phyloP scores from a whole-genome alignment of 148 eudicot genomes.

The Rhododendron henanense region DNA sequence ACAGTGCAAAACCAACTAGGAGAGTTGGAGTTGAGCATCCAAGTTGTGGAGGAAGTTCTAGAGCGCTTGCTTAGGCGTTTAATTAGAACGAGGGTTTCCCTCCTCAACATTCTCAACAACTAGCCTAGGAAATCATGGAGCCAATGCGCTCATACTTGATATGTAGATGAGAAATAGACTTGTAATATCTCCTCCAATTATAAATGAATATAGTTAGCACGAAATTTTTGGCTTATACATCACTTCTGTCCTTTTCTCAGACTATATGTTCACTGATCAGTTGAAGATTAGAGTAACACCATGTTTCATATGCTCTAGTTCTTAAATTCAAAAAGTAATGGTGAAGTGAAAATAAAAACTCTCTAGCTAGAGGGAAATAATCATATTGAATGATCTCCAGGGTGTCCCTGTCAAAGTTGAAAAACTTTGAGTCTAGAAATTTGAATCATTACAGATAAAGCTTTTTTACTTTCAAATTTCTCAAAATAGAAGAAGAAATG shows the following conservation, averaged over 20 bases:
- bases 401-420: not conserved
- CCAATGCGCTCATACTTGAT: not conserved
- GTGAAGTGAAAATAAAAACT: not conserved
- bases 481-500: not conserved
- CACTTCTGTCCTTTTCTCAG: not conserved
- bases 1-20: slow-evolving; percentile 8
- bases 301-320: not conserved
- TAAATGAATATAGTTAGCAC: not conserved
- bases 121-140: not conserved
- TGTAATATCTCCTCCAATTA: not conserved
- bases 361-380: not conserved
- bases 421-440: not conserved
- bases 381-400: not conserved
- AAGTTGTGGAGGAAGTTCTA: slow-evolving; percentile 21
- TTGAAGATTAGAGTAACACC: not conserved
- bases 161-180: not conserved
- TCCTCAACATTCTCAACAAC: slow-evolving; percentile 27
- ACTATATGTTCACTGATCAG: not conserved
- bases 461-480: not conserved
- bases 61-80: slow-evolving; percentile 25
- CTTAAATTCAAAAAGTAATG: not conserved
- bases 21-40: slow-evolving; percentile 15
- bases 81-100: slow-evolving; percentile 26
- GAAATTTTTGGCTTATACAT: not conserved
- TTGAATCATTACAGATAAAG: not conserved